phyloP scores from a whole-genome alignment of 495 filamentous ascomycete species.

The Penicillium verhagenii region DNA sequence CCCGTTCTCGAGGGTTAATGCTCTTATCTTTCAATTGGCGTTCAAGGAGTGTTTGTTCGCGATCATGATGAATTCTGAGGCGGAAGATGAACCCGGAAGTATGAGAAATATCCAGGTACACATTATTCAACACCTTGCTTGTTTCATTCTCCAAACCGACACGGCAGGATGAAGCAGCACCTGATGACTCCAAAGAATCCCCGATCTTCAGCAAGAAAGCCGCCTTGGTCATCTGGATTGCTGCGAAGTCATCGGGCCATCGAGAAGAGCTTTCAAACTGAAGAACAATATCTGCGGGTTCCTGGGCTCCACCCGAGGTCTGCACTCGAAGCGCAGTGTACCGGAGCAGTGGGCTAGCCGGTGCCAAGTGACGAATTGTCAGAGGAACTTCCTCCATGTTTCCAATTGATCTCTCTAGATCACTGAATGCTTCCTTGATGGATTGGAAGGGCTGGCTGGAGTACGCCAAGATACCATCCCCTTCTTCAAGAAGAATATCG shows the following conservation, averaged over 20 bases:
- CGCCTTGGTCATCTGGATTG: conserved; percentile 90
- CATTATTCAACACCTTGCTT: conserved; percentile 65
- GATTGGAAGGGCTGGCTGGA: conserved; percentile 52
- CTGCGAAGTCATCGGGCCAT: conserved; percentile 88
- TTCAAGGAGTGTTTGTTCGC: conserved; percentile 79
- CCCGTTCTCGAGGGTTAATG: conserved; percentile 56
- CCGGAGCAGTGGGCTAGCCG: conserved; percentile 68
- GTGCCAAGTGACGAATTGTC: conserved; percentile 70
- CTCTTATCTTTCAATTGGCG: conserved; percentile 71
- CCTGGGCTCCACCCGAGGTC: conserved; percentile 30
- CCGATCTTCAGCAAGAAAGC: conserved; percentile 86
- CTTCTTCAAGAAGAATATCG: conserved; percentile 48
- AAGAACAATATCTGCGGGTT: conserved; percentile 66
- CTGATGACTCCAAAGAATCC: conserved; percentile 60
- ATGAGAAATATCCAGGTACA: conserved; percentile 81
- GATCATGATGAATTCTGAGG: conserved; percentile 67
- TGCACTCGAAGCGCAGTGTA: conserved; percentile 60
- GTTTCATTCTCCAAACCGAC: conserved; percentile 79
- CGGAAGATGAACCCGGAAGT: conserved; percentile 60
- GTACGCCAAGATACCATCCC: conserved; percentile 35
- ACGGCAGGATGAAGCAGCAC: conserved; percentile 51
- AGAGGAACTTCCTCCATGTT: conserved; percentile 77
- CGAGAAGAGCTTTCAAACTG: conserved; percentile 92
- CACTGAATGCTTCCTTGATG: conserved; percentile 61
- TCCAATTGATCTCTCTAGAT: conserved; percentile 70